Percentiles rank a stretch among this genome's conserved stretches.
Conservation (phyloP, 2,329 filamentous ascomycete genomes). For the Pyrenochaeta sp. region DNA sequence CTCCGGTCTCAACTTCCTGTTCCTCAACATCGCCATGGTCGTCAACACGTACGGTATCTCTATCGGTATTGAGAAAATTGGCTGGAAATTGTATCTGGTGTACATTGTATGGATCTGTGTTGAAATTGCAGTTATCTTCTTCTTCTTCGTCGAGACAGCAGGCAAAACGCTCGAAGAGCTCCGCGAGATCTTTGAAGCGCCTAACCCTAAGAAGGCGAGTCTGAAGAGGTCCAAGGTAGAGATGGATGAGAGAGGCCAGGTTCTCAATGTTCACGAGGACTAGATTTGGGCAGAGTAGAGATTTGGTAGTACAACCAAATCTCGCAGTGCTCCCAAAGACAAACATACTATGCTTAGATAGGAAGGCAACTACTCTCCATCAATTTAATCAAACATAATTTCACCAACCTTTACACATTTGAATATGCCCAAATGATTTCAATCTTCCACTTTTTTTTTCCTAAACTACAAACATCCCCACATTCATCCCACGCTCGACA, state of each 20-base stretch:
- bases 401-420: too few species aligned
- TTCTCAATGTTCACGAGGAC: conserved; percentile 28
- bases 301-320: neutral
- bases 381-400: too few species aligned
- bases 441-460: too few species aligned
- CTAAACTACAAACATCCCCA: too few species aligned
- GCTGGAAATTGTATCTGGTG: conserved; percentile 43
- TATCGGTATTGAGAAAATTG: conserved; percentile 42
- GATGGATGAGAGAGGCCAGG: conserved; percentile 32
- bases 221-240: conserved; percentile 34
- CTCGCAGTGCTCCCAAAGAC: neutral
- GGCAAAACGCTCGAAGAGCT: conserved; percentile 46
- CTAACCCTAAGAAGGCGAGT: conserved; percentile 36
- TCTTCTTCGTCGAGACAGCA: conserved; percentile 46
- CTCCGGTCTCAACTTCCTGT: conserved; percentile 44
- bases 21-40: conserved; percentile 45
- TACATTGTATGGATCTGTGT: conserved; percentile 45
- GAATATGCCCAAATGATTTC: too few species aligned
- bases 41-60: conserved; percentile 46
- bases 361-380: too few species aligned
- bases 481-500: too few species aligned
- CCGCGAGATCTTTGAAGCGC: conserved; percentile 42
- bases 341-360: too few species aligned
- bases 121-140: conserved; percentile 38
- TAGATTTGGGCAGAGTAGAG: neutral